Conservation (phyloP, 352 stramenopile genomes). For the Phytophthora megakarya region DNA sequence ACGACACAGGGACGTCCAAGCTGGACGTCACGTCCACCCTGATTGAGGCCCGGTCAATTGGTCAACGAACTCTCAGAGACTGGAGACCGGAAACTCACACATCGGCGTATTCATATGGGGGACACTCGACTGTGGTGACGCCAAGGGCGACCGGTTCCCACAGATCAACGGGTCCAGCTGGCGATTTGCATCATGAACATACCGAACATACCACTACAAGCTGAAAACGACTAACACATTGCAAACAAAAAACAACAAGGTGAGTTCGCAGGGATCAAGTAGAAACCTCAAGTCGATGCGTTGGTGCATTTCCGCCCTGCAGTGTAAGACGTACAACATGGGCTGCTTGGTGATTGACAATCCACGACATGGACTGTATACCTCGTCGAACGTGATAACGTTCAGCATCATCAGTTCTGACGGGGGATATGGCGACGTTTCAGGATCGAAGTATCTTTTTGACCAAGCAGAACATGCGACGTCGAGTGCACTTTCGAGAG, state of each 20-base stretch:
- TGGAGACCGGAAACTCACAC: not conserved
- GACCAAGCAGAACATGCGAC: constrained; percentile 15
- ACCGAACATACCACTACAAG: constrained; percentile 12
- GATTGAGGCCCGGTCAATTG: constrained; percentile 14
- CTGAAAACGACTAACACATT: not conserved
- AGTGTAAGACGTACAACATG: constrained; percentile 11
- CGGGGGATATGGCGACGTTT: constrained; percentile 25
- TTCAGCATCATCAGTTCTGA: constrained; percentile 17
- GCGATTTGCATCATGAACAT: constrained; percentile 23
- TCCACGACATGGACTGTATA: constrained; percentile 21
- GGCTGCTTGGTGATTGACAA: constrained; percentile 19
- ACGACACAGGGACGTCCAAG: constrained; percentile 26
- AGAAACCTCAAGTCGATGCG: constrained; percentile 13
- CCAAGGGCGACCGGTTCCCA: constrained; percentile 8
- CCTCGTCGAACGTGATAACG: constrained; percentile 29
- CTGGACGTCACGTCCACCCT: no score
- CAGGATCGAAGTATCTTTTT: constrained; percentile 31
- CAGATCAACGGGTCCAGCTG: constrained; percentile 25
- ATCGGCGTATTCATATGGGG: constrained; percentile 13
- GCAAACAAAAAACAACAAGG: not conserved
- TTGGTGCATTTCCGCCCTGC: constrained; percentile 14
- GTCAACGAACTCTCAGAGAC: constrained; percentile 15
- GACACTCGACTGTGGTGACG: constrained; percentile 1
- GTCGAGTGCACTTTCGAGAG: constrained; percentile 35
- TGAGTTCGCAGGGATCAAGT: not conserved